Evolutionary conservation across 2,329 filamentous ascomycete species (phyloP).

Genomic region (Spiromastix sp.): DNA sequence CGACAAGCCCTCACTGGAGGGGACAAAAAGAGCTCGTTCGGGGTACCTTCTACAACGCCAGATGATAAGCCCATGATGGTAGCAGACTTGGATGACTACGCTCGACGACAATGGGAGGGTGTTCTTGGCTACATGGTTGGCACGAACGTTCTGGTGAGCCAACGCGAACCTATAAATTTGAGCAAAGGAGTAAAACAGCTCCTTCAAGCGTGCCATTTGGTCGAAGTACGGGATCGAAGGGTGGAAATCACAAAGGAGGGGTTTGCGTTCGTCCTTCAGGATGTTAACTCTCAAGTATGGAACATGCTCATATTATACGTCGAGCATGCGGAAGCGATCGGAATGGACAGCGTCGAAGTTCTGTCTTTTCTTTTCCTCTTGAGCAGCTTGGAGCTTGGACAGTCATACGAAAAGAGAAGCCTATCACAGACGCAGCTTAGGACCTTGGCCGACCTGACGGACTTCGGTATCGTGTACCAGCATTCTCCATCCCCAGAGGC

Average conservation of each 20-base stretch:
- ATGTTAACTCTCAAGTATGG: slow-evolving; percentile 96
- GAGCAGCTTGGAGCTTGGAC: slow-evolving; percentile 81
- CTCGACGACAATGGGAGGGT: slow-evolving; percentile 84
- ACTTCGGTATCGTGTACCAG: slow-evolving; percentile 84
- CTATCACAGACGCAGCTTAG: slow-evolving; percentile 71
- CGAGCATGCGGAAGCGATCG: slow-evolving; percentile 63
- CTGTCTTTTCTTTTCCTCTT: slow-evolving; percentile 94
- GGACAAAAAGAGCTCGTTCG: slow-evolving; percentile 78
- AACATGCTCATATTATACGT: slow-evolving; percentile 88
- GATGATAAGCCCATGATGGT: slow-evolving; percentile 56
- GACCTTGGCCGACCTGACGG: slow-evolving; percentile 82
- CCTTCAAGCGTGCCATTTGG: slow-evolving; percentile 68
- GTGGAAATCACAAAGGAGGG: slow-evolving; percentile 82
- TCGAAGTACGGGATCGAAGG: slow-evolving; percentile 48
- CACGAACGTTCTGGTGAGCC: slow-evolving; percentile 37
- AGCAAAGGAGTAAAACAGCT: slow-evolving; percentile 76
- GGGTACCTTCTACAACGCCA: slow-evolving; percentile 63
- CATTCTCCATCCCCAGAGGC: slow-evolving; percentile 30
- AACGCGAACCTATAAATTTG: slow-evolving; percentile 40
- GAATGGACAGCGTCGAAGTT: slow-evolving; percentile 84
- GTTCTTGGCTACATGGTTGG: slow-evolving; percentile 91
- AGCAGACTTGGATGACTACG: slow-evolving; percentile 70
- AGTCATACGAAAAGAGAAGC: slow-evolving; percentile 78
- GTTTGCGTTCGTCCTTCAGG: slow-evolving; percentile 89
- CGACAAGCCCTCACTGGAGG: slow-evolving; percentile 80